Evolutionary conservation across 164 flowering plant species (phyloP).

Genomic region (Tetrastigma voinierianum): DNA sequence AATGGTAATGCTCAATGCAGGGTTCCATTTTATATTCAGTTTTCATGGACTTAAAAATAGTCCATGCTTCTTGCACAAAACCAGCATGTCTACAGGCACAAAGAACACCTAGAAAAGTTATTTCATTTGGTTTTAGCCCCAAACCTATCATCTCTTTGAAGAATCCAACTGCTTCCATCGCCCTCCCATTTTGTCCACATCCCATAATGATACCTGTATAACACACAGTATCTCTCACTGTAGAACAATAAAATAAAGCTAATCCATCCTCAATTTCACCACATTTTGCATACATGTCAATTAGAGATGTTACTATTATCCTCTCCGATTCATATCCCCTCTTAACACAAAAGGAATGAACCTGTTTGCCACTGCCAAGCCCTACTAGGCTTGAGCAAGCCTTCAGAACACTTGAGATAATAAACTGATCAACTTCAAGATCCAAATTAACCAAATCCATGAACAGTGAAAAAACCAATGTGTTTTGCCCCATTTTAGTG

Average conservation of each 20-base stretch:
- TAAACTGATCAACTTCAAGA: constrained; percentile 19
- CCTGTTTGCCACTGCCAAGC: constrained; percentile 29
- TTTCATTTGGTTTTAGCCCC: constrained; percentile 28
- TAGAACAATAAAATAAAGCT: constrained; percentile 9
- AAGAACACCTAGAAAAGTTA: constrained; percentile 35
- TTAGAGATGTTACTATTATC: constrained; percentile 21
- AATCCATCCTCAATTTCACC: constrained; percentile 28
- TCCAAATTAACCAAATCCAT: constrained; percentile 17
- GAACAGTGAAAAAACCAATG: constrained; percentile 19
- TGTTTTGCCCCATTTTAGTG: constrained; percentile 12
- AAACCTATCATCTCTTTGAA: constrained; percentile 23
- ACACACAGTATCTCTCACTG: constrained; percentile 22
- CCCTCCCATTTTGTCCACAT: constrained; percentile 31
- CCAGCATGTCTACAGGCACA: constrained; percentile 36
- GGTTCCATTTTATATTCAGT: constrained; percentile 22
- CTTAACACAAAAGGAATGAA: constrained; percentile 26
- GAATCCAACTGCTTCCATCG: constrained; percentile 19
- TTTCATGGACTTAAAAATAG: constrained; percentile 25
- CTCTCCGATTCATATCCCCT: constrained; percentile 21
- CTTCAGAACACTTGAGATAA: constrained; percentile 23
- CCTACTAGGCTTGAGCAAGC: constrained; percentile 23
- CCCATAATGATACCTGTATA: constrained; percentile 37
- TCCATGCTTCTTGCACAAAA: constrained; percentile 21
- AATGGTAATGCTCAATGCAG: constrained; percentile 29
- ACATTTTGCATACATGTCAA: constrained; percentile 34